These are phyloP conservation scores for Umbelopsis sp. DNA, from an alignment of 371 early-diverging fungal species.

Conservation along the genomic window DNA sequence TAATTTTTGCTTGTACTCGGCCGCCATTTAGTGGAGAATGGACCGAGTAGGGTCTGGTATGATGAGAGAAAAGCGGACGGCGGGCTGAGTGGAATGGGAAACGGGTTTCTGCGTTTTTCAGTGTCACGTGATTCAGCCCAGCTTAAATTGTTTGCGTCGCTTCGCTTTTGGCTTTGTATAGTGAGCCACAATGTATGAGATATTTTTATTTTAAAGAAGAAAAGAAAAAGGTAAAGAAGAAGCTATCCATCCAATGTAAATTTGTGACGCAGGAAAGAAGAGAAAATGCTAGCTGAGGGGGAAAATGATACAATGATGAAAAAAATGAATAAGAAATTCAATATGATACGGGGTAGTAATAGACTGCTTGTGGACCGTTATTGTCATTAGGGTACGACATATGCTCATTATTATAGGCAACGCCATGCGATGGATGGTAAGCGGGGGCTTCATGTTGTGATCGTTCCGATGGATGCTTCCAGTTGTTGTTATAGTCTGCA, in stretches of 20 bases:
- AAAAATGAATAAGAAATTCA: background rate
- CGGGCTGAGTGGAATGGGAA: background rate
- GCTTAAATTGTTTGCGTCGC: too few relatives aligned
- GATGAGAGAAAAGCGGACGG: background rate
- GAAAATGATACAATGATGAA: slow-evolving; percentile 11
- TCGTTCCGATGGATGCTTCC: background rate
- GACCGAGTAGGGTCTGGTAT: slow-evolving; percentile 13
- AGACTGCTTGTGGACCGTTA: slow-evolving; percentile 16
- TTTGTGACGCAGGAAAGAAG: background rate
- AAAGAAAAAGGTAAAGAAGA: background rate
- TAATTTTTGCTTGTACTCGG: slow-evolving; percentile 67
- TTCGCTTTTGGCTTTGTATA: too few relatives aligned
- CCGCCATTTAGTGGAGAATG: slow-evolving; percentile 37
- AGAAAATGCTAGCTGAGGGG: slow-evolving; percentile 12
- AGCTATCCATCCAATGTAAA: background rate
- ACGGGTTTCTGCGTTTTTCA: background rate
- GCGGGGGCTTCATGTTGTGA: background rate
- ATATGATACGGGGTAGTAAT: slow-evolving; percentile 17
- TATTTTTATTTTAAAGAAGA: too few relatives aligned
- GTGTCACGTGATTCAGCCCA: too few relatives aligned
- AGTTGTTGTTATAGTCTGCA: slow-evolving; percentile 9
- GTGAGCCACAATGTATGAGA: too few relatives aligned
- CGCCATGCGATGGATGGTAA: background rate
- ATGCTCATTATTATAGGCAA: slow-evolving; percentile 6
- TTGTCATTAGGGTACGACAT: slow-evolving; percentile 3